A percentile compares a stretch with the other conserved stretches of the same genome.
These are phyloP conservation scores for Porpolomopsis calyptriformis DNA, from an alignment of 768 basidiomycete genomes.

Conservation along the genomic window DNA sequence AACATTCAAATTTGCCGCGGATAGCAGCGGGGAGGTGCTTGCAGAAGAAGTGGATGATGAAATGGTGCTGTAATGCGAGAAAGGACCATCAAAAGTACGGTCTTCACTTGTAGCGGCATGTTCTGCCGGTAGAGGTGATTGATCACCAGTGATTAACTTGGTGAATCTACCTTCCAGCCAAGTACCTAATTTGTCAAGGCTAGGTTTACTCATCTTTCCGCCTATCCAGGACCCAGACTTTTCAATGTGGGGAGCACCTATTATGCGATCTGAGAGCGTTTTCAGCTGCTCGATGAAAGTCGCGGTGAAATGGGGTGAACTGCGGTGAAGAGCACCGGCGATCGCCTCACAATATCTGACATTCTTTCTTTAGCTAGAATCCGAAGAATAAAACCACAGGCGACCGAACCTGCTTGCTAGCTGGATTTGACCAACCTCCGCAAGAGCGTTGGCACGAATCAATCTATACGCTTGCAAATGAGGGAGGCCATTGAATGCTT, in stretches of 20 bases:
- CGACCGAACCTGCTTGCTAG: constrained; percentile 62
- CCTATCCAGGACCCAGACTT: constrained; percentile 80
- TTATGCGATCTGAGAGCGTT: constrained; percentile 67
- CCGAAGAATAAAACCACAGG: background rate
- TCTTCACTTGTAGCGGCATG: constrained; percentile 26
- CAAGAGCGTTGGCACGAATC: constrained; percentile 61
- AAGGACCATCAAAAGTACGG: constrained; percentile 59
- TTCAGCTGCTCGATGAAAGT: constrained; percentile 65
- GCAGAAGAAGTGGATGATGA: constrained; percentile 70
- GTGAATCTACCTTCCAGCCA: constrained; percentile 91
- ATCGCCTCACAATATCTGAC: constrained; percentile 90
- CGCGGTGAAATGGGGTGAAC: constrained; percentile 57
- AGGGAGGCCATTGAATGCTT: constrained; percentile 69
- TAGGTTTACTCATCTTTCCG: constrained; percentile 81
- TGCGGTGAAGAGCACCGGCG: constrained; percentile 47
- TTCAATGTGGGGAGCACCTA: constrained; percentile 61
- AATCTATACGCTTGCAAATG: constrained; percentile 85
- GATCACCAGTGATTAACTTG: constrained; percentile 89
- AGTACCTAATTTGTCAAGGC: constrained; percentile 80
- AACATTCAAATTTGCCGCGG: constrained; percentile 28
- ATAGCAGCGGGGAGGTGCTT: constrained; percentile 66
- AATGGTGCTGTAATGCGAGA: constrained; percentile 88
- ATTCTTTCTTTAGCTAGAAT: constrained; percentile 3
- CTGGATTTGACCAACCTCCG: constrained; percentile 73
- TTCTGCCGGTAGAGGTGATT: constrained; percentile 30